phyloP scores from a whole-genome alignment of 106 monocot species.

The Triglochin maritima region DNA sequence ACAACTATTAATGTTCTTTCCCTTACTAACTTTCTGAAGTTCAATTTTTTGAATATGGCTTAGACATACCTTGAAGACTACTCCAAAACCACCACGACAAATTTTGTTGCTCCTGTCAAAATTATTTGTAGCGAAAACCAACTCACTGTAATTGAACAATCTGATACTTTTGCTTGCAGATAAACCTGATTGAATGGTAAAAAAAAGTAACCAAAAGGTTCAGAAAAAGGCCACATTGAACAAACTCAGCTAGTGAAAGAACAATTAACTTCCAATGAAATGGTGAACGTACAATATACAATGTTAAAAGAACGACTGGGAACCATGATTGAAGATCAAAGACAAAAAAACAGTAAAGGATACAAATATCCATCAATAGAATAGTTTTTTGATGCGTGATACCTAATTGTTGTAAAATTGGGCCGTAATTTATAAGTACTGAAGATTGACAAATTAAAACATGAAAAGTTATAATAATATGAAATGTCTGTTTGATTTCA shows the following conservation, averaged over 20 bases:
- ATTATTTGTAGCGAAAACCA: constrained; percentile 12
- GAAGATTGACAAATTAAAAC: too few relatives aligned
- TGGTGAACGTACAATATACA: too few relatives aligned
- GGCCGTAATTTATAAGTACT: too few relatives aligned
- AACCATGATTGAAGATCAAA: too few relatives aligned
- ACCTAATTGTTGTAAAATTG: too few relatives aligned
- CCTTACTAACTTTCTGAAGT: background rate
- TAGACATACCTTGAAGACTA: constrained; percentile 22
- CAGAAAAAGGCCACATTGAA: background rate
- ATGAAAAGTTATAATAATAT: too few relatives aligned
- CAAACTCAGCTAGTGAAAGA: background rate
- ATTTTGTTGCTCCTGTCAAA: constrained; percentile 17
- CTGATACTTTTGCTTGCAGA: constrained; percentile 14
- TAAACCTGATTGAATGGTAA: background rate
- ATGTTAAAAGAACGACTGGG: too few relatives aligned
- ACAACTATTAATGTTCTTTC: background rate
- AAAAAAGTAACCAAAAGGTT: background rate
- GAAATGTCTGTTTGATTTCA: too few relatives aligned
- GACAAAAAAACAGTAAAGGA: too few relatives aligned
- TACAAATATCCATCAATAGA: too few relatives aligned
- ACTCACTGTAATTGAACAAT: constrained; percentile 22
- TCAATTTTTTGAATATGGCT: background rate
- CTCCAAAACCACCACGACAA: constrained; percentile 29
- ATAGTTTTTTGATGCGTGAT: too few relatives aligned
- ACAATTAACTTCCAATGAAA: background rate